These are phyloP conservation scores for Marasmius sp. DNA, from an alignment of 1,284 basidiomycete species.

Conservation along the genomic window DNA sequence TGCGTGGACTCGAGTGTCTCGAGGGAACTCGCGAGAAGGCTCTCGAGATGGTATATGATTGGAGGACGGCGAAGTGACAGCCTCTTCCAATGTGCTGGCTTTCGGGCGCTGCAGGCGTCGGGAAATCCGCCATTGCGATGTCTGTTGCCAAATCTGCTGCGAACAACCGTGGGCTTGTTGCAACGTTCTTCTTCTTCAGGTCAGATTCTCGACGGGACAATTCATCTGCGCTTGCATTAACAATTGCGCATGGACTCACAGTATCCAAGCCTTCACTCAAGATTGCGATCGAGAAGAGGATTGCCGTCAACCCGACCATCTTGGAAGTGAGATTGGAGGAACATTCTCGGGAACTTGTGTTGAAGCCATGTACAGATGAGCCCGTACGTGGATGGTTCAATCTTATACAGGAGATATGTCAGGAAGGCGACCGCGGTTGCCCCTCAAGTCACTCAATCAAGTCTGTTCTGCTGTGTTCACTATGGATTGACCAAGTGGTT, in stretches of 20 bases:
- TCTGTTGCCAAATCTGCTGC: slow-evolving; percentile 12
- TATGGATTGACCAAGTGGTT: too few species aligned
- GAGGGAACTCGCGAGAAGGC: too few species aligned
- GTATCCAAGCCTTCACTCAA: neutral
- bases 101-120: slow-evolving; percentile 14
- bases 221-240: neutral
- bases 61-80: too few species aligned
- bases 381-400: too few species aligned
- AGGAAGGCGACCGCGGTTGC: too few species aligned
- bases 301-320: neutral
- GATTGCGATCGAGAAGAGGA: neutral
- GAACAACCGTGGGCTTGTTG: neutral
- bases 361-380: neutral
- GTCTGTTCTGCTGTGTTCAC: too few species aligned
- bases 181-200: slow-evolving; percentile 18
- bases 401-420: too few species aligned
- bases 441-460: too few species aligned
- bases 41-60: too few species aligned
- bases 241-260: slow-evolving; percentile 2
- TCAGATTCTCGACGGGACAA: neutral
- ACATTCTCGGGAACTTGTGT: neutral
- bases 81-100: too few species aligned
- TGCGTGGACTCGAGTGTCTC: too few species aligned
- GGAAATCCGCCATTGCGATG: slow-evolving; percentile 20
- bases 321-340: neutral